Conservation (phyloP, 148 eudicot species). For the Nepenthes gracilis region DNA sequence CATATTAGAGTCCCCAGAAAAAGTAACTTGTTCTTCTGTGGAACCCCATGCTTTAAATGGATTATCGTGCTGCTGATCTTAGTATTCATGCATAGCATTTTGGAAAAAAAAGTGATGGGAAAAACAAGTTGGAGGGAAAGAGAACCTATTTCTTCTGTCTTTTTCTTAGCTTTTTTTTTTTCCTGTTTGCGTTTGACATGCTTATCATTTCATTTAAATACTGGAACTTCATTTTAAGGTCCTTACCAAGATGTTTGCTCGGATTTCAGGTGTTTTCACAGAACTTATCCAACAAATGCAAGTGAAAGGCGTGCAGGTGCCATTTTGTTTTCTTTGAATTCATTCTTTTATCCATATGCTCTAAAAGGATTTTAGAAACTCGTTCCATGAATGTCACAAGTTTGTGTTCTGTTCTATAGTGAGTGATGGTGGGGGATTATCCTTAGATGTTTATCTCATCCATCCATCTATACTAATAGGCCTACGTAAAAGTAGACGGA, state of each 20-base stretch:
- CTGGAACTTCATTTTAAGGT: background rate
- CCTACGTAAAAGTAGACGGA: too few relatives aligned
- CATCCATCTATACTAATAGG: too few relatives aligned
- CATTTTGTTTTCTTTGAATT: background rate
- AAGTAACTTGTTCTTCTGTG: too few relatives aligned
- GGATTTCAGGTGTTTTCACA: conserved; percentile 82
- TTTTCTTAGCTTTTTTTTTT: background rate
- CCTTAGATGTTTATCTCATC: too few relatives aligned
- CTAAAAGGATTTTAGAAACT: background rate
- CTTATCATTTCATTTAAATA: background rate
- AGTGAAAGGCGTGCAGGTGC: conserved; percentile 90
- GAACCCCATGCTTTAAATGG: too few relatives aligned
- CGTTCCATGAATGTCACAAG: background rate
- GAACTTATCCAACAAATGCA: conserved; percentile 99
- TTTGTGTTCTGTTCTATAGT: too few relatives aligned
- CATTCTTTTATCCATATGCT: background rate
- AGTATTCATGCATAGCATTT: too few relatives aligned
- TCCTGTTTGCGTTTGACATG: background rate
- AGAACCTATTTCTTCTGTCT: background rate
- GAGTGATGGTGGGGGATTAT: too few relatives aligned
- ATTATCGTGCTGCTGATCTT: too few relatives aligned
- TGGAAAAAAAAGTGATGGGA: background rate
- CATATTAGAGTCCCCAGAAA: too few relatives aligned
- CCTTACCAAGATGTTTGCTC: conserved; percentile 6
- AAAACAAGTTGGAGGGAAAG: too few relatives aligned